Evolutionary conservation across 768 basidiomycete genomes (phyloP).

Genomic region (Naematelia aurantialba): DNA sequence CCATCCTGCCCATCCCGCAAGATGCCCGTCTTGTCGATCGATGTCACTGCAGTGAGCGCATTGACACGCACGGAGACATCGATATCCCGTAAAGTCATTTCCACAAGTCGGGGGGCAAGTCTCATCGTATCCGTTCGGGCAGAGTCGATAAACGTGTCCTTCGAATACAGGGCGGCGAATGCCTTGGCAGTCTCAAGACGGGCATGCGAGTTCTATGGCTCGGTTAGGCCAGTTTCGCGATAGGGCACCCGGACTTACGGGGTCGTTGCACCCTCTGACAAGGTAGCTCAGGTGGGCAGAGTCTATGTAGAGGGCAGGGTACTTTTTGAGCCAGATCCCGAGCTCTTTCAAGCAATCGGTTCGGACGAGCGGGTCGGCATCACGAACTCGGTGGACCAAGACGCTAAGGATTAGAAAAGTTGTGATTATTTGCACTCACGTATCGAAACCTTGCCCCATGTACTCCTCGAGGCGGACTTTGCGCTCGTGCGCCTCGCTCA

Average conservation of each 20-base stretch:
- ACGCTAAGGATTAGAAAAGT: slow-evolving; percentile 58
- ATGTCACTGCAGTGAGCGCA: slow-evolving; percentile 75
- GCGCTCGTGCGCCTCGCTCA: slow-evolving; percentile 69
- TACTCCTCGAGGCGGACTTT: slow-evolving; percentile 71
- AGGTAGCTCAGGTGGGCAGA: slow-evolving; percentile 85
- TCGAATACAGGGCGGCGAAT: slow-evolving; percentile 73
- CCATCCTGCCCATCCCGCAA: slow-evolving; percentile 62
- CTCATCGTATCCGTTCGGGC: slow-evolving; percentile 89
- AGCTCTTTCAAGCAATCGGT: slow-evolving; percentile 87
- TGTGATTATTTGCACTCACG: slow-evolving; percentile 57
- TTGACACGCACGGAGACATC: slow-evolving; percentile 82
- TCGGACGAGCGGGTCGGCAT: slow-evolving; percentile 83
- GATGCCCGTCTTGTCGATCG: slow-evolving; percentile 73
- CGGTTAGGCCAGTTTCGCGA: slow-evolving; percentile 4
- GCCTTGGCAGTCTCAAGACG: slow-evolving; percentile 85
- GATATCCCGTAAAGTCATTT: slow-evolving; percentile 87
- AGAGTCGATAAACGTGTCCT: slow-evolving; percentile 67
- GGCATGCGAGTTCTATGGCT: slow-evolving; percentile 60
- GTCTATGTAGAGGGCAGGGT: slow-evolving; percentile 82
- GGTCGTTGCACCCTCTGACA: slow-evolving; percentile 90
- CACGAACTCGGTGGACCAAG: slow-evolving; percentile 94
- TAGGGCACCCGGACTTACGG: slow-evolving; percentile 56
- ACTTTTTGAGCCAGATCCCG: slow-evolving; percentile 83
- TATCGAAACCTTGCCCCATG: slow-evolving; percentile 84
- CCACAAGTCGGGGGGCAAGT: slow-evolving; percentile 84